phyloP scores from a whole-genome alignment of 768 basidiomycete genomes.

The Tulasnella sp. region DNA sequence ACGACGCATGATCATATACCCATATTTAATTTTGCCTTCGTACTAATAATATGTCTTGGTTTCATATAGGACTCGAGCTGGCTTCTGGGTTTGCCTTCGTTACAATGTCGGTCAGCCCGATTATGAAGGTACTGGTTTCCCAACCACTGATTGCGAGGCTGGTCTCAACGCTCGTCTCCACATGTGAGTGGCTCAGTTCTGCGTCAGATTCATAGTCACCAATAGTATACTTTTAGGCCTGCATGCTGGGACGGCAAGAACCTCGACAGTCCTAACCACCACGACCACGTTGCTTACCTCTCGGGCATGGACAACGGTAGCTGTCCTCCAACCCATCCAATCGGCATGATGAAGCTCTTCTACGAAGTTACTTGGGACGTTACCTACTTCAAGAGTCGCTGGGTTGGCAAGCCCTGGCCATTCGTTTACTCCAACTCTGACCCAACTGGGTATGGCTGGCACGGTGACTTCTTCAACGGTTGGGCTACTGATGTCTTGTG shows the following conservation, averaged over 20 bases:
- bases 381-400: constrained; percentile 6
- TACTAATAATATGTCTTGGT: too few species aligned
- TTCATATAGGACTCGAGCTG: too few species aligned
- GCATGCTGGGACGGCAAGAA: constrained; percentile 23
- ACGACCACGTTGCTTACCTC: constrained; percentile 14
- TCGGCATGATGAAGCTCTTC: constrained; percentile 15
- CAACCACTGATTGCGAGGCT: constrained; percentile 33
- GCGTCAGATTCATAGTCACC: neutral
- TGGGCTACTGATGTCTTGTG: neutral
- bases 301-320: constrained; percentile 11
- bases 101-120: constrained; percentile 19
- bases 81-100: neutral
- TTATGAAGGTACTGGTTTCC: constrained; percentile 31
- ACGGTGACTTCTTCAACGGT: constrained; percentile 16
- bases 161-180: constrained; percentile 28
- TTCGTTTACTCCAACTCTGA: constrained; percentile 17
- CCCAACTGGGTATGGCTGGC: constrained; percentile 17
- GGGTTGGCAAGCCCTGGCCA: constrained; percentile 15
- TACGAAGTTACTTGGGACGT: constrained; percentile 18
- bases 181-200: neutral
- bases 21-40: too few species aligned
- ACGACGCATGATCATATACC: neutral
- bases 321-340: constrained; percentile 13
- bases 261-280: constrained; percentile 36
- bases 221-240: neutral